These are phyloP conservation scores for Colletotrichum limetticola DNA, from an alignment of 2,329 filamentous ascomycete genomes.

Conservation along the genomic window DNA sequence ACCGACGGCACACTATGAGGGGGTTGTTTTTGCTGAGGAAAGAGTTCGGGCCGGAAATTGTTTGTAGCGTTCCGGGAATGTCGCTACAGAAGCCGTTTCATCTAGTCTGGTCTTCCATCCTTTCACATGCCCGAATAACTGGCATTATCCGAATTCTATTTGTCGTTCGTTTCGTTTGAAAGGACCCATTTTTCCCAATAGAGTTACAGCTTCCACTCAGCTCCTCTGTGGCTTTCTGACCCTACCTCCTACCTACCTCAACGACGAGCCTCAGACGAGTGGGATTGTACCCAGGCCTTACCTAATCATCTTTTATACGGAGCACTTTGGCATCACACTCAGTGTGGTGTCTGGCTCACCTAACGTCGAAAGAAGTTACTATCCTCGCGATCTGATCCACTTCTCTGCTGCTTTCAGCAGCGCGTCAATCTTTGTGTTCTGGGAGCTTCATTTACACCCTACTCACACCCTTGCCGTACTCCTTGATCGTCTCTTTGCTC, in stretches of 20 bases:
- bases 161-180: not conserved
- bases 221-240: not conserved
- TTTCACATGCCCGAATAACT: constrained; percentile 15
- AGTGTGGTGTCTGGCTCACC: not conserved
- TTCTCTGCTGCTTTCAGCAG: not conserved
- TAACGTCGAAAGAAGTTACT: not conserved
- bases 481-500: not conserved
- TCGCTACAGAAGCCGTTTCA: constrained; percentile 15
- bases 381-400: not conserved
- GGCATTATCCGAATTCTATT: not conserved
- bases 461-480: not conserved
- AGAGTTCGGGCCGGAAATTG: not conserved
- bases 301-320: not conserved
- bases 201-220: not conserved
- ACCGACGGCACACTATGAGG: not conserved
- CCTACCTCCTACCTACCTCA: not conserved
- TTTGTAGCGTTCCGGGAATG: not conserved
- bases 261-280: not conserved
- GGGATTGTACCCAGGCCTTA: not conserved
- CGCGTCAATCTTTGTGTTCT: not conserved
- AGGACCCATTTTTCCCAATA: not conserved
- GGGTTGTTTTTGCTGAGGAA: not conserved
- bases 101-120: not conserved
- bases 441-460: not conserved
- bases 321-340: not conserved